Base-by-base conservation (phyloP, 2,329 filamentous ascomycete species). In the Fonsecaea multimorphosa region DNA sequence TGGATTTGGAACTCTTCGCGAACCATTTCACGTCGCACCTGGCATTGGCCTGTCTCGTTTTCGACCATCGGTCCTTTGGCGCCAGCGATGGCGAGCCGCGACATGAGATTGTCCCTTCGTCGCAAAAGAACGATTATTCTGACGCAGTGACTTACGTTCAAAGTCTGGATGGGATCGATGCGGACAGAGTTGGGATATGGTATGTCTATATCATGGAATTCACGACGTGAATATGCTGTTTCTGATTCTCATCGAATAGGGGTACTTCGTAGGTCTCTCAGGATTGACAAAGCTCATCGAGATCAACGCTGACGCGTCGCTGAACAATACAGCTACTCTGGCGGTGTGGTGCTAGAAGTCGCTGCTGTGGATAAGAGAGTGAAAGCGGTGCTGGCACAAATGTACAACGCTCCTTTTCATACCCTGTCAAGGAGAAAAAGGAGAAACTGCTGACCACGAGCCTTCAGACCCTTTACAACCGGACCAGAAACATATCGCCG, bases 211-310 rank as follows among this genome's bases (percentile, higher is more conserved):
- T 31, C 2, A 19, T 63, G n/a, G 55, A 11, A 75, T 78, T 7
- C 71, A 76, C 40, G 64, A 73, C 2, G 58, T 66, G 9, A 60
- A 66, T 2, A 73, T 79, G 29, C 38, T 70, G 54, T 1, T 66
- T 79, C 68, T 80, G 77, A 77, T 77, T 78, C 4, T 70, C 73
- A 38, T 78, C 76, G 4, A 74, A 76, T 63, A 73, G 71, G 29
- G 29, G 29, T 31, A 31, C 29, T 31, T 31, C 29, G 29, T 31
- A 31, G 29, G 29, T 31, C 29, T 31, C 29, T 31, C 29, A 31
- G 29, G 29, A 31, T 31, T 31, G 29, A 31, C 29, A 31, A 31
- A 8, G 29, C 8, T 31, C 29, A 31, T 31, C 29, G 29, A 31
- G 29, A 31, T 31, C 29, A 31, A 31, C 29, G 29, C 29, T 31